These are phyloP conservation scores for Xylariomycetidae sp. DNA, from an alignment of 2,329 filamentous ascomycete species.

Conservation along the genomic window DNA sequence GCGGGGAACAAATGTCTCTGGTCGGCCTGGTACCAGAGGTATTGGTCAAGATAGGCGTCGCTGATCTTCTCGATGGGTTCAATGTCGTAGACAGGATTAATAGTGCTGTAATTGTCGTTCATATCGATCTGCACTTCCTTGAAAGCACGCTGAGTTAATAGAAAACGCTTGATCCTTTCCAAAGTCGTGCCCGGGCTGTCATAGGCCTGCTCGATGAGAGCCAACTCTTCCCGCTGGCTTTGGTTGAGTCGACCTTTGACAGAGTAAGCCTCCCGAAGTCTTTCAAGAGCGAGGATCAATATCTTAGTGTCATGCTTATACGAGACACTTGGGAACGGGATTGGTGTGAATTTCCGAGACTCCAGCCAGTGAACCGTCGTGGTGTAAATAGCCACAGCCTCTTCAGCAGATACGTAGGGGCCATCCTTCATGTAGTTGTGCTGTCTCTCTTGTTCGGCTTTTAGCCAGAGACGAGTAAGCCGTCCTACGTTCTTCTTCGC, in stretches of 20 bases:
- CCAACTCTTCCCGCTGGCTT: constrained; percentile 93
- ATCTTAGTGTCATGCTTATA: constrained; percentile 99
- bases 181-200: constrained; percentile 95
- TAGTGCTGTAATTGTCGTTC: constrained; percentile 99
- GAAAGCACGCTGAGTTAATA: constrained; percentile 95
- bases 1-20: constrained; percentile 94
- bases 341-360: constrained; percentile 96
- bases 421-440: constrained; percentile 99
- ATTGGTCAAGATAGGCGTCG: constrained; percentile 96
- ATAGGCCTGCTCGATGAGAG: constrained; percentile 96
- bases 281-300: constrained; percentile 87
- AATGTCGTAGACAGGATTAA: constrained; percentile 98
- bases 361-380: constrained; percentile 99
- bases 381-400: constrained; percentile 97
- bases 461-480: constrained; percentile 91
- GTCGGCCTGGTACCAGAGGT: constrained; percentile 98
- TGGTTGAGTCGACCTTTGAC: constrained; percentile 96
- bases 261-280: constrained; percentile 90
- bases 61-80: constrained; percentile 99
- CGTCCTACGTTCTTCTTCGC: constrained; percentile 98
- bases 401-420: constrained; percentile 95
- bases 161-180: constrained; percentile 93
- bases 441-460: constrained; percentile 95
- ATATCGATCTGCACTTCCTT: constrained; percentile 99
- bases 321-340: constrained; percentile 96